phyloP scores from a whole-genome alignment of 768 basidiomycete genomes.

The Mrakia frigida region DNA sequence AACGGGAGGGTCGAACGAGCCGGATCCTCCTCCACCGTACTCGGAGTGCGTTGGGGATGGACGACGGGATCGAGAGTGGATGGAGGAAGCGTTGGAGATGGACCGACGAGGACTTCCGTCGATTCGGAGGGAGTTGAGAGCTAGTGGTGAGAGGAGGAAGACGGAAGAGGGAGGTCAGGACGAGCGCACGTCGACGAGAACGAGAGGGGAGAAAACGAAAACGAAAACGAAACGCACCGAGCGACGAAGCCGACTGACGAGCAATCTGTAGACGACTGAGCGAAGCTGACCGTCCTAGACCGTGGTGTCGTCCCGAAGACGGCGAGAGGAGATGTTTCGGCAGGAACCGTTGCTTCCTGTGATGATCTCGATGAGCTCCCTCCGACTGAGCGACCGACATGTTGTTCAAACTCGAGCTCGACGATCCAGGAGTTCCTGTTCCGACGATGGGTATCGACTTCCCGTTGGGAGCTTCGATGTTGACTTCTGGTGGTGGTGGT shows the following conservation, averaged over 20 bases:
- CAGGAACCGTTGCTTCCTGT: constrained; percentile 23
- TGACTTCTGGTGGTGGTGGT: constrained; percentile 3
- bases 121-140: neutral
- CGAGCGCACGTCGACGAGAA: neutral
- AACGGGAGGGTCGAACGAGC: constrained; percentile 11
- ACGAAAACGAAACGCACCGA: neutral
- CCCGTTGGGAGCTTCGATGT: neutral
- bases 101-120: constrained; percentile 14
- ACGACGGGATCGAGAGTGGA: constrained; percentile 62
- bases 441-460: neutral
- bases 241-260: neutral
- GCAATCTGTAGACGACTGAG: constrained; percentile 23
- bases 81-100: constrained; percentile 60
- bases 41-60: constrained; percentile 14
- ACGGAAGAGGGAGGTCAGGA: neutral
- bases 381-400: neutral
- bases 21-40: neutral
- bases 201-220: neutral
- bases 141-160: no score
- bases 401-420: neutral
- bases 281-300: constrained; percentile 27
- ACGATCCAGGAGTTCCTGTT: neutral
- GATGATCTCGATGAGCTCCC: neutral
- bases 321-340: constrained; percentile 25
- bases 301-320: neutral